Evolutionary conservation across 768 basidiomycete species (phyloP).

Genomic region (Leccinum arenicola): DNA sequence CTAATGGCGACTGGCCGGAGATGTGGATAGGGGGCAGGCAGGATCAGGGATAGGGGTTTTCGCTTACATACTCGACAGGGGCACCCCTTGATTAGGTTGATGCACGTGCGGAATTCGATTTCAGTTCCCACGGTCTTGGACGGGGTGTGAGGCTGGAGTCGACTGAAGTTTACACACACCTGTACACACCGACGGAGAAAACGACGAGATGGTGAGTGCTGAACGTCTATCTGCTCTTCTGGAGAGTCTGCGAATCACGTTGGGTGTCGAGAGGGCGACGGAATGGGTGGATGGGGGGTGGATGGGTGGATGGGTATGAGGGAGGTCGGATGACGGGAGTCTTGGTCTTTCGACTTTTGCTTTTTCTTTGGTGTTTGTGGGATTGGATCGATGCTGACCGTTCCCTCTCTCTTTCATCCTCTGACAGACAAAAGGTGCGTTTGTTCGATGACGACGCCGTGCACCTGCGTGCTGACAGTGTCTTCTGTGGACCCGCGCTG

Average conservation of each 20-base stretch:
- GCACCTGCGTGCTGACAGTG: background rate
- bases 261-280: slow-evolving; percentile 15
- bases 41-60: too few relatives aligned
- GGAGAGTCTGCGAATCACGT: background rate
- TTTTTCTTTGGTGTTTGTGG: background rate
- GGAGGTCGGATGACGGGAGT: slow-evolving; percentile 34
- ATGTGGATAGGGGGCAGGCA: too few relatives aligned
- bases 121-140: slow-evolving; percentile 23
- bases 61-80: background rate
- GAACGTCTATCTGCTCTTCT: slow-evolving; percentile 11
- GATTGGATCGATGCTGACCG: slow-evolving; percentile 18
- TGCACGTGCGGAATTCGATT: background rate
- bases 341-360: background rate
- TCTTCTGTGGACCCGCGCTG: background rate
- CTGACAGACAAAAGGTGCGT: slow-evolving; percentile 81
- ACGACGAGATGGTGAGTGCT: slow-evolving; percentile 47
- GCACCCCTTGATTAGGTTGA: background rate
- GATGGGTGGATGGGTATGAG: slow-evolving; percentile 11
- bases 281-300: slow-evolving; percentile 19
- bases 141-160: background rate
- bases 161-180: background rate
- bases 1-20: too few relatives aligned
- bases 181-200: slow-evolving; percentile 25
- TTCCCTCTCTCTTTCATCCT: slow-evolving; percentile 5
- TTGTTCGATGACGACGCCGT: background rate